Evolutionary conservation across 306 rosid species (phyloP), one percentile per base, ranked within the genome.

Genomic region (Quercus bicolor): DNA sequence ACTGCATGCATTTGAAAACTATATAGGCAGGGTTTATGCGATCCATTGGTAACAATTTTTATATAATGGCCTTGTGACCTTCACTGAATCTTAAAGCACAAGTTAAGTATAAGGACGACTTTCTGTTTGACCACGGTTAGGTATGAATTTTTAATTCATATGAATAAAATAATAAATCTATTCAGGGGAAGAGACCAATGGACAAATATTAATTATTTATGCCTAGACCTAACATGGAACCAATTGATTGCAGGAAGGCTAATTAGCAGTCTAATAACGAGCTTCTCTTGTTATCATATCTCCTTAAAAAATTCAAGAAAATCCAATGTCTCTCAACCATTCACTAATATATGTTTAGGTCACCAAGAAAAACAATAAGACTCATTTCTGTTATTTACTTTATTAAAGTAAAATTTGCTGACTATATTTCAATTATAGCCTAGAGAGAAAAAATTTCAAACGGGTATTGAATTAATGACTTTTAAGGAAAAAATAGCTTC

Each of bases 181-280:
- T 51, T 72, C 26, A 56, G 34, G 56, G 51, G 60, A 62, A 65
- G 73, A 45, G 70, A 68, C 28, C 68, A 20, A 61, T 68, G 85
- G 11, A 78, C 77, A 23, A 12, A 48, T 28, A 78, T 61, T 8
- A 78, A 23, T 64, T 18, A 33, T 19, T 31, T 66, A 33, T 29
- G 71, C 70, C 33, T 33, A 66, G 24, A 66, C 52, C 51, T 45
- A 33, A 34, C n/a, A 19, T 19, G 21, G 24, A 33, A 24, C 34
- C 72, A 18, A 20, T 33, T 26, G 40, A 1, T 33, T 19, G 6
- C 57, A 37, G 48, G 40, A 45, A 56, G 33, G 33, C 20, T 52
- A 45, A 56, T 66, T 23, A 56, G 79, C 75, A 68, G 78, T 56
- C 75, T 71, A 56, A 6, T 69, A 13, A 16, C 12, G 77, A 29